phyloP scores from a whole-genome alignment of 306 rosid genomes.

The Quercus alba region DNA sequence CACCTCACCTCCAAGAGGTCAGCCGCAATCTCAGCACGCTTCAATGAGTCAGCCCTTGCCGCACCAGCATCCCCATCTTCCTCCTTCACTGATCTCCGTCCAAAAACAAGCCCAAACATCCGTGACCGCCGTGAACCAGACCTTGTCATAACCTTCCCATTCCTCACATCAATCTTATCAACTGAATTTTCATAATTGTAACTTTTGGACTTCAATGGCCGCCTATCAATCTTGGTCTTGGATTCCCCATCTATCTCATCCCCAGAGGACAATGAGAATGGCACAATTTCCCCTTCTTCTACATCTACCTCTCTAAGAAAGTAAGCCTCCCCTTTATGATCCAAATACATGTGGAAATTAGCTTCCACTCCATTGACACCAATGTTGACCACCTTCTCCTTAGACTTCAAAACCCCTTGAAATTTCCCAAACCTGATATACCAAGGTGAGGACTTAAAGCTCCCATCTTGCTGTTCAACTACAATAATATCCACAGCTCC shows the following conservation, averaged over 20 bases:
- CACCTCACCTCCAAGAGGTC: constrained; percentile 80
- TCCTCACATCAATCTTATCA: constrained; percentile 33
- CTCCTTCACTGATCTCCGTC: constrained; percentile 49
- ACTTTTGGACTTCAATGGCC: constrained; percentile 35
- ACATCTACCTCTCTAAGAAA: constrained; percentile 63
- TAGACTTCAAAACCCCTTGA: constrained; percentile 83
- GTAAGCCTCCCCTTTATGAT: constrained; percentile 78
- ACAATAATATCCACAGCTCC: constrained; percentile 96
- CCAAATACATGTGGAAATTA: constrained; percentile 68
- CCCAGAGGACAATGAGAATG: constrained; percentile 36
- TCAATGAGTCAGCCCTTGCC: constrained; percentile 40
- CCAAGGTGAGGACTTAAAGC: constrained; percentile 91
- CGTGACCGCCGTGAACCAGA: constrained; percentile 40
- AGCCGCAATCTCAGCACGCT: constrained; percentile 81
- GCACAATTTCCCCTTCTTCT: constrained; percentile 38
- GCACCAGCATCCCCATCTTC: constrained; percentile 16
- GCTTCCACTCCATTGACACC: constrained; percentile 69
- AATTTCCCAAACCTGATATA: constrained; percentile 86
- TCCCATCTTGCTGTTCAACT: constrained; percentile 78
- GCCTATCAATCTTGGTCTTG: constrained; percentile 22
- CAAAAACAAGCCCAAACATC: constrained; percentile 57
- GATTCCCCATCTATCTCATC: constrained; percentile 38
- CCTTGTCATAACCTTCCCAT: constrained; percentile 31
- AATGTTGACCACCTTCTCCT: constrained; percentile 63
- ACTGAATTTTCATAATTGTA: constrained; percentile 28